A percentile compares a stretch with the other conserved stretches of the same genome.
Evolutionary conservation across 768 basidiomycete species (phyloP).

Genomic region (Mycena haematopus): DNA sequence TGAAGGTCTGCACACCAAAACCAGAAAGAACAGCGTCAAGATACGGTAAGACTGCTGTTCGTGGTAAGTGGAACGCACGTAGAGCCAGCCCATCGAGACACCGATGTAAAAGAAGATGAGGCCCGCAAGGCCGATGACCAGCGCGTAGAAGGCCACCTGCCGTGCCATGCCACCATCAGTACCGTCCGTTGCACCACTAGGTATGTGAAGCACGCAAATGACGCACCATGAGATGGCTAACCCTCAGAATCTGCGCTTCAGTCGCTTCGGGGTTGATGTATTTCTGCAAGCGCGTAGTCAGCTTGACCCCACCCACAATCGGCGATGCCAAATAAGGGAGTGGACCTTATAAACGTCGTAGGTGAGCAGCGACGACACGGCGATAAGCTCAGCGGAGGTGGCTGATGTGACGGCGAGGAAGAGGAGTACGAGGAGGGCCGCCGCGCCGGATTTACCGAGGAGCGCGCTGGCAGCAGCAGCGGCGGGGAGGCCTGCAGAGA

Average conservation of each 20-base stretch:
- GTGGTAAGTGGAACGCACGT: slow-evolving; percentile 53
- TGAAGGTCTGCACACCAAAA: slow-evolving; percentile 85
- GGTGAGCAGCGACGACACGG: slow-evolving; percentile 82
- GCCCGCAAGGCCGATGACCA: slow-evolving; percentile 84
- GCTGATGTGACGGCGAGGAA: slow-evolving; percentile 90
- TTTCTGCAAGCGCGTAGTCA: slow-evolving; percentile 44
- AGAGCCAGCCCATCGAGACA: slow-evolving; percentile 93
- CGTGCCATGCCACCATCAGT: not conserved
- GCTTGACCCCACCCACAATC: too few species aligned
- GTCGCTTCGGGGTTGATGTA: slow-evolving; percentile 87
- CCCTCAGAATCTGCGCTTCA: slow-evolving; percentile 70
- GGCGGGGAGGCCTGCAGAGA: slow-evolving; percentile 89
- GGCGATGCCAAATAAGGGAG: not conserved
- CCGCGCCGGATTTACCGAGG: slow-evolving; percentile 81
- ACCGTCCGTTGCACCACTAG: not conserved
- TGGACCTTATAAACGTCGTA: slow-evolving; percentile 84
- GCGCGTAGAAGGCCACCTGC: slow-evolving; percentile 71
- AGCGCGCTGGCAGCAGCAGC: slow-evolving; percentile 84
- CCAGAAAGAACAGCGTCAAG: not conserved
- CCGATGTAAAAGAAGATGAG: slow-evolving; percentile 90
- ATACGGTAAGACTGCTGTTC: too few species aligned
- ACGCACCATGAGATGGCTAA: slow-evolving; percentile 71
- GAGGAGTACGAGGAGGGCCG: slow-evolving; percentile 77
- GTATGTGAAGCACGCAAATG: not conserved
- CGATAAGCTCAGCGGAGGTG: slow-evolving; percentile 90